phyloP scores from a whole-genome alignment of 805 yeast genomes.

The Candida andamanensis region DNA sequence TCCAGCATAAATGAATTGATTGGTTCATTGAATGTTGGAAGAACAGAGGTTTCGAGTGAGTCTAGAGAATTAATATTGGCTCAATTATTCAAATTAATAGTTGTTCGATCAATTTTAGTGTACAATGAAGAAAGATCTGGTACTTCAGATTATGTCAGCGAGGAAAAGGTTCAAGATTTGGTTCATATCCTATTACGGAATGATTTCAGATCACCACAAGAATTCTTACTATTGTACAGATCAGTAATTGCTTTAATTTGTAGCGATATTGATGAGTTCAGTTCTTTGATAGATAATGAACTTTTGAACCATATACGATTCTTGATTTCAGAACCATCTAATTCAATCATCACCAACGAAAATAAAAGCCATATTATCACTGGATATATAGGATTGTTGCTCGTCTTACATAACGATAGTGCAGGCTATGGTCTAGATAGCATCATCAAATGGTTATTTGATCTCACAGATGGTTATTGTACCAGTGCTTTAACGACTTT shows the following conservation, averaged over 20 bases:
- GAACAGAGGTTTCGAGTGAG: slow-evolving; percentile 42
- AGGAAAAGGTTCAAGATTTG: slow-evolving; percentile 29
- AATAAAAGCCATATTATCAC: slow-evolving; percentile 34
- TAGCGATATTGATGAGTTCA: slow-evolving; percentile 50
- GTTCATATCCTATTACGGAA: slow-evolving; percentile 26
- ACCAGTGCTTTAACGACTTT: slow-evolving; percentile 25
- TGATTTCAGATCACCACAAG: slow-evolving; percentile 34
- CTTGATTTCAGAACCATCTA: slow-evolving; percentile 32
- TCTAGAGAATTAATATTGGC: slow-evolving; percentile 47
- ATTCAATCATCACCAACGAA: slow-evolving; percentile 27
- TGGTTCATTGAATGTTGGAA: slow-evolving; percentile 32
- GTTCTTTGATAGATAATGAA: slow-evolving; percentile 30
- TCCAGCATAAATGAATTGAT: slow-evolving; percentile 44
- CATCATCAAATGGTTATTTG: slow-evolving; percentile 37
- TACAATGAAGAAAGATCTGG: slow-evolving; percentile 33
- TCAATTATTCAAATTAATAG: slow-evolving; percentile 45
- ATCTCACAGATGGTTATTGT: slow-evolving; percentile 37
- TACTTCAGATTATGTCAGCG: slow-evolving; percentile 33
- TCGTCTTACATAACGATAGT: slow-evolving; percentile 44
- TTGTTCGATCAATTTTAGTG: slow-evolving; percentile 34
- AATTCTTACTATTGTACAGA: slow-evolving; percentile 37
- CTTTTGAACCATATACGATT: slow-evolving; percentile 21
- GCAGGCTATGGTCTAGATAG: slow-evolving; percentile 49
- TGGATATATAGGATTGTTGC: slow-evolving; percentile 34
- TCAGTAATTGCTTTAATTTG: slow-evolving; percentile 38